phyloP scores from a whole-genome alignment of 305 asterid genomes.

The Fraxinus ornus region DNA sequence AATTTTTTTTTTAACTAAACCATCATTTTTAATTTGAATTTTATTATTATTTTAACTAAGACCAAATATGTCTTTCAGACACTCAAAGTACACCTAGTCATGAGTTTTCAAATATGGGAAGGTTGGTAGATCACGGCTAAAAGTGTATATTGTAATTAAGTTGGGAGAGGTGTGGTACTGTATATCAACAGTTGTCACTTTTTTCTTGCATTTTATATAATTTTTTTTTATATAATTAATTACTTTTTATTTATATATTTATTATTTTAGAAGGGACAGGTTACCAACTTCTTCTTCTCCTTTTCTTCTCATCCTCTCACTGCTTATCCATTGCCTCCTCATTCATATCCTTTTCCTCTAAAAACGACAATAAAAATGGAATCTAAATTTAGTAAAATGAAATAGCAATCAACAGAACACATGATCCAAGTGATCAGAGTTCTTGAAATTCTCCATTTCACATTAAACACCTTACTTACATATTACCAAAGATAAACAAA shows the following conservation, averaged over 20 bases:
- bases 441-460: conserved; percentile 40
- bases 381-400: conserved; percentile 41
- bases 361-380: conserved; percentile 35
- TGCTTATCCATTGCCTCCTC: conserved; percentile 52
- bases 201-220: background rate
- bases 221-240: background rate
- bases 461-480: conserved; percentile 32
- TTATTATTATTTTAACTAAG: background rate
- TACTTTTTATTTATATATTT: background rate
- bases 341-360: conserved; percentile 29
- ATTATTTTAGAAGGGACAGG: conserved; percentile 48
- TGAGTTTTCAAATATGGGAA: conserved; percentile 23
- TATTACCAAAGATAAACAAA: background rate
- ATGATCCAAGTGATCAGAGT: conserved; percentile 7
- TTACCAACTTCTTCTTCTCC: conserved; percentile 49
- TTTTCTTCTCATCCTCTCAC: conserved; percentile 70
- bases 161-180: conserved; percentile 44
- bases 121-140: conserved; percentile 59
- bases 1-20: too few species aligned
- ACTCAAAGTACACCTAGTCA: conserved; percentile 16
- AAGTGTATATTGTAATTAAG: conserved; percentile 49
- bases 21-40: too few species aligned
- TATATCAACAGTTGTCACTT: conserved; percentile 27
- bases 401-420: conserved; percentile 31
- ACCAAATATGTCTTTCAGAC: background rate